Conservation (phyloP, 2,329 filamentous ascomycete genomes). For the Diaporthe capsici region DNA sequence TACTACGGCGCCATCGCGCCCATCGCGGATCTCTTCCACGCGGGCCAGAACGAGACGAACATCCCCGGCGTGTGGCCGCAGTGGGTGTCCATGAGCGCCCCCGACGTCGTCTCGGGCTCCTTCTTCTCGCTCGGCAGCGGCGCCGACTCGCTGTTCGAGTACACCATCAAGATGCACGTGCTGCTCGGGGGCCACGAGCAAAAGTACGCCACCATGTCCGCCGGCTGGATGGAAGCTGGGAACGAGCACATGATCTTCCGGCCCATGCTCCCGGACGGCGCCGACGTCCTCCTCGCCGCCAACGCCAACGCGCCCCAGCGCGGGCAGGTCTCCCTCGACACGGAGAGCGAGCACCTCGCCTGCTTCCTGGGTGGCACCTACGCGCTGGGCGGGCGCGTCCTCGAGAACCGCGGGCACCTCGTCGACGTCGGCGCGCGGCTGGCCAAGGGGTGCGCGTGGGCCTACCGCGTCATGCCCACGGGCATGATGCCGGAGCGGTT, state of each 20-base stretch:
- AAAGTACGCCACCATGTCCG: slow-evolving; percentile 74
- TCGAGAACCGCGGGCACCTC: slow-evolving; percentile 64
- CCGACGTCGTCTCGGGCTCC: slow-evolving; percentile 53
- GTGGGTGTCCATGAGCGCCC: slow-evolving; percentile 70
- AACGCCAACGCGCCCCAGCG: slow-evolving; percentile 47
- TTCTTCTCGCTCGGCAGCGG: slow-evolving; percentile 53
- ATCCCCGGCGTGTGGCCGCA: slow-evolving; percentile 83
- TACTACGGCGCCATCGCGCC: slow-evolving; percentile 81
- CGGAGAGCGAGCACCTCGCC: slow-evolving; percentile 68
- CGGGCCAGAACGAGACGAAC: slow-evolving; percentile 74
- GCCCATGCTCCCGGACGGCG: slow-evolving; percentile 70
- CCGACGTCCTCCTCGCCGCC: slow-evolving; percentile 74
- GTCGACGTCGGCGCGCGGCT: slow-evolving; percentile 69
- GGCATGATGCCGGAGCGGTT: slow-evolving; percentile 74
- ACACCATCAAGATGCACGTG: slow-evolving; percentile 62
- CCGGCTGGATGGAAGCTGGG: slow-evolving; percentile 70
- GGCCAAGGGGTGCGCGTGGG: slow-evolving; percentile 74
- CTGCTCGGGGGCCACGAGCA: slow-evolving; percentile 72
- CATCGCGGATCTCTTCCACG: slow-evolving; percentile 77
- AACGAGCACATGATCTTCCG: slow-evolving; percentile 74
- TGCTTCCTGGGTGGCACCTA: slow-evolving; percentile 82
- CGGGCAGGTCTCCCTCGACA: slow-evolving; percentile 51
- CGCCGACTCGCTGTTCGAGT: slow-evolving; percentile 63
- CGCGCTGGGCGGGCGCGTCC: slow-evolving; percentile 74
- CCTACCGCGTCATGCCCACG: slow-evolving; percentile 68